Evolutionary conservation across 2,329 filamentous ascomycete genomes (phyloP).

Genomic region (Xylaria polymorpha): DNA sequence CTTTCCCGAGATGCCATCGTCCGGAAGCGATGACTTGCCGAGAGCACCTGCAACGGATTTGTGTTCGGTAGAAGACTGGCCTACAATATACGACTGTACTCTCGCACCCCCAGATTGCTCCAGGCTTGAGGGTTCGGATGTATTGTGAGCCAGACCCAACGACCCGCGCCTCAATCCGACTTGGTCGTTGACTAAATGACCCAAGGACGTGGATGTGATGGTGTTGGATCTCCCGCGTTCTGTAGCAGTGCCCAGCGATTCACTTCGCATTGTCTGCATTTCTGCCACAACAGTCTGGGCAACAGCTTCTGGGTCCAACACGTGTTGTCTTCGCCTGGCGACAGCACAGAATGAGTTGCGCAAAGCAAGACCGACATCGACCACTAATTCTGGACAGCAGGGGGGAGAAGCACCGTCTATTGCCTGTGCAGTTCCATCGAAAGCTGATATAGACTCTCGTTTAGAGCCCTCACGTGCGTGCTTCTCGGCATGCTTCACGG

Average conservation of each 20-base stretch:
- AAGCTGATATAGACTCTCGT: slow-evolving; percentile 48
- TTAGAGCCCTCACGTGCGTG: slow-evolving; percentile 55
- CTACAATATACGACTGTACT: slow-evolving; percentile 37
- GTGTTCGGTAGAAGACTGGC: slow-evolving; percentile 34
- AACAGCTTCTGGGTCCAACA: slow-evolving; percentile 58
- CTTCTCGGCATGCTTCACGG: slow-evolving; percentile 59
- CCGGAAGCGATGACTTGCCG: slow-evolving; percentile 46
- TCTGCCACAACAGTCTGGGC: slow-evolving; percentile 59
- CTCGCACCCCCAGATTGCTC: slow-evolving; percentile 35
- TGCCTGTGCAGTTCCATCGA: slow-evolving; percentile 46
- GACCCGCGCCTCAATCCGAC: slow-evolving; percentile 35
- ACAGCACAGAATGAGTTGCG: slow-evolving; percentile 63
- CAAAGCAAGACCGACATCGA: slow-evolving; percentile 61
- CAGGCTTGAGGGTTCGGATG: slow-evolving; percentile 18
- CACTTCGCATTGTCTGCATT: slow-evolving; percentile 45
- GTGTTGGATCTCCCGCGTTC: slow-evolving; percentile 38
- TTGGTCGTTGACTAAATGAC: slow-evolving; percentile 17
- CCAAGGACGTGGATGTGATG: slow-evolving; percentile 33
- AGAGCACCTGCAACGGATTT: slow-evolving; percentile 39
- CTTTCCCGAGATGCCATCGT: slow-evolving; percentile 66
- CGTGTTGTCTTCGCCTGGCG: slow-evolving; percentile 54
- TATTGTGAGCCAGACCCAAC: background rate
- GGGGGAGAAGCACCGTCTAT: slow-evolving; percentile 50
- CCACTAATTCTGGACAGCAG: slow-evolving; percentile 62
- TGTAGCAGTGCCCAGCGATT: slow-evolving; percentile 39